These are phyloP conservation scores for Penicillium sp. DNA, from an alignment of 2,329 filamentous ascomycete species.

Conservation along the genomic window DNA sequence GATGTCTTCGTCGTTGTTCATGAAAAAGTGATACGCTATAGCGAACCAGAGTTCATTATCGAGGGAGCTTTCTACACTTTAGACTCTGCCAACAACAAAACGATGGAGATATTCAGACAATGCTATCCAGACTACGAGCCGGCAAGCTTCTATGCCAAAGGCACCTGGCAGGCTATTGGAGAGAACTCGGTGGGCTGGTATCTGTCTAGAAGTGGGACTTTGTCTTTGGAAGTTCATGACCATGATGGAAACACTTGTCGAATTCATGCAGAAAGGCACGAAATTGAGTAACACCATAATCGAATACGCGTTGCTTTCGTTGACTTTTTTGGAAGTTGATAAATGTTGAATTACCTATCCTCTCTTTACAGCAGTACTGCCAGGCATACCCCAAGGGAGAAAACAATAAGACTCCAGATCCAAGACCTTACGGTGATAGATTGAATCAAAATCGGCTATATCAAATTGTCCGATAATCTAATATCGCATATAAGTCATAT, in stretches of 20 bases:
- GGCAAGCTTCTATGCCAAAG: slow-evolving; percentile 2
- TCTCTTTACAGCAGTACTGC: background rate
- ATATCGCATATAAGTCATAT: background rate
- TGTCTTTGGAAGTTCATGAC: slow-evolving; percentile 3
- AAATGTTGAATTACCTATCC: background rate
- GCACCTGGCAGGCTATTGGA: background rate
- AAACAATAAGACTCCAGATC: too few species aligned
- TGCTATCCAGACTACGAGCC: background rate
- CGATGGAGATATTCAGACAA: slow-evolving; percentile 6
- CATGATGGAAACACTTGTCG: background rate
- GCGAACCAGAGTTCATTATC: slow-evolving; percentile 1
- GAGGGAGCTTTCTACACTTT: slow-evolving; percentile 7
- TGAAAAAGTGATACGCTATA: background rate
- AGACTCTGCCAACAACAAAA: slow-evolving; percentile 5
- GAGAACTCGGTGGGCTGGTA: slow-evolving; percentile 8
- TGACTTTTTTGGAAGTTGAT: background rate
- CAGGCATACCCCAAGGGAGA: too few species aligned
- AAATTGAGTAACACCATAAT: background rate
- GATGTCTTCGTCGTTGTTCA: slow-evolving; percentile 4
- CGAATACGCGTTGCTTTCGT: background rate
- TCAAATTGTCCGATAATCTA: background rate
- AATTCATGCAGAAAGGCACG: slow-evolving; percentile 5
- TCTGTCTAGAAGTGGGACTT: slow-evolving; percentile 5
- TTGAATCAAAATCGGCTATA: background rate
- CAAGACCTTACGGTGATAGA: background rate